Percentiles rank a stretch among this genome's conserved stretches.
Conservation (phyloP, 306 rosid species). For the Cicer bijugum region DNA sequence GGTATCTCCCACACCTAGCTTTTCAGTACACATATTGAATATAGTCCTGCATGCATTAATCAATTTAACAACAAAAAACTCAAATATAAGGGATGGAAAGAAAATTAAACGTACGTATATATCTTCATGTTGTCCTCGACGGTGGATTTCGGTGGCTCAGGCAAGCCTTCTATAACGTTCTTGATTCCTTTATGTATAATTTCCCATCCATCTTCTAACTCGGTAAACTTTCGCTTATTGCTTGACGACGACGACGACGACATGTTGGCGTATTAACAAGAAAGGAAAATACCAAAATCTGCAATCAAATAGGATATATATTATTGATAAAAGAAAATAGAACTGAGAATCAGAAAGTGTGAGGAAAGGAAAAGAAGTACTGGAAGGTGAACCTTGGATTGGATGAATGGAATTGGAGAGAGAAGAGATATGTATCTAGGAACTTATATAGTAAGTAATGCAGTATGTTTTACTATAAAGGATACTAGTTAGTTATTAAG, state of each 20-base stretch:
- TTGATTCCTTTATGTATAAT: background rate
- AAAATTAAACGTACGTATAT: background rate
- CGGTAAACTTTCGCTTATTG: conserved; percentile 47
- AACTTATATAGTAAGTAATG: too few species aligned
- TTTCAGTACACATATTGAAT: conserved; percentile 9
- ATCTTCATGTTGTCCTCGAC: background rate
- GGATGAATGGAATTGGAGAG: background rate
- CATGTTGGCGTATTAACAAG: background rate
- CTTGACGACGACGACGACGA: background rate
- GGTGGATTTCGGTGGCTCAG: background rate
- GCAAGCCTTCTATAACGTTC: background rate
- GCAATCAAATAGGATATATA: conserved; percentile 1
- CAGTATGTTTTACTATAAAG: too few species aligned
- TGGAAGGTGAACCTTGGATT: background rate
- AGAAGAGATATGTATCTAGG: conserved; percentile 31
- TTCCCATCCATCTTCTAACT: background rate
- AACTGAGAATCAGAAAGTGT: background rate
- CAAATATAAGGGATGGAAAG: background rate
- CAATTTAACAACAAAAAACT: background rate
- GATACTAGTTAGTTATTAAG: too few species aligned
- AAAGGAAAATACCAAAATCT: conserved; percentile 13
- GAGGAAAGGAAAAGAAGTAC: background rate
- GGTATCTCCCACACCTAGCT: background rate
- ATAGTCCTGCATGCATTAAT: background rate
- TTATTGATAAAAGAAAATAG: background rate